Evolutionary conservation across 75 land plant species (phyloP).

Genomic region (Cunninghamia lanceolata): DNA sequence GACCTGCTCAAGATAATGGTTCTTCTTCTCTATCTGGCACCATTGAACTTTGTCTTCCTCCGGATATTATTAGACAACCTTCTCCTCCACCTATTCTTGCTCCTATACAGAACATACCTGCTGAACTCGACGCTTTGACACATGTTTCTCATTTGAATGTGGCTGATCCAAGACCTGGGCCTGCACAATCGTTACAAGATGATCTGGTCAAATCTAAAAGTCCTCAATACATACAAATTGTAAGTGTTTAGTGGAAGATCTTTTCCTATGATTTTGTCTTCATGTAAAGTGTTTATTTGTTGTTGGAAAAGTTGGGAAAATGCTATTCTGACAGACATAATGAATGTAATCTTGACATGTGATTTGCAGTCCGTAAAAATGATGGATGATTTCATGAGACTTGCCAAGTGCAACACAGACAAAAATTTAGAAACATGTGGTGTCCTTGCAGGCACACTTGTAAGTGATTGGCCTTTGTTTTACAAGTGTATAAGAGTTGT

Average conservation of each 20-base stretch:
- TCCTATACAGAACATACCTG: conserved; percentile 54
- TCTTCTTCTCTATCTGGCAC: conserved; percentile 27
- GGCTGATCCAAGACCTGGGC: conserved; percentile 43
- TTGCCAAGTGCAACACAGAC: conserved; percentile 67
- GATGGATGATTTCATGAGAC: conserved; percentile 91
- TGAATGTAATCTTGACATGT: conserved; percentile 4
- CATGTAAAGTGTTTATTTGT: neutral
- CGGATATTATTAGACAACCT: conserved; percentile 63
- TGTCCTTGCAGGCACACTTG: conserved; percentile 78
- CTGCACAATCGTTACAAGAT: conserved; percentile 39
- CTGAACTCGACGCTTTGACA: conserved; percentile 23
- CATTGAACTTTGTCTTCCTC: conserved; percentile 29
- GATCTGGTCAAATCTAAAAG: conserved; percentile 43
- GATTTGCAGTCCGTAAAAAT: conserved; percentile 65
- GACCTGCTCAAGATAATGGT: conserved; percentile 28
- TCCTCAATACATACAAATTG: conserved; percentile 76
- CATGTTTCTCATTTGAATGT: conserved; percentile 46
- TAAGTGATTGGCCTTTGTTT: conserved; percentile 24
- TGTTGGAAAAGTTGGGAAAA: neutral
- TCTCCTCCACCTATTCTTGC: conserved; percentile 91
- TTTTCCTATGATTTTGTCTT: neutral
- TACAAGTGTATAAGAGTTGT: neutral
- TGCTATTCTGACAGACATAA: neutral
- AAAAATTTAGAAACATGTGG: conserved; percentile 92
- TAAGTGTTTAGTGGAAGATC: conserved; percentile 27